A percentile compares a stretch with the other conserved stretches of the same genome.
Evolutionary conservation across 129 eudicot species (phyloP).

Genomic region (Pseudognaphalium luteoalbum): DNA sequence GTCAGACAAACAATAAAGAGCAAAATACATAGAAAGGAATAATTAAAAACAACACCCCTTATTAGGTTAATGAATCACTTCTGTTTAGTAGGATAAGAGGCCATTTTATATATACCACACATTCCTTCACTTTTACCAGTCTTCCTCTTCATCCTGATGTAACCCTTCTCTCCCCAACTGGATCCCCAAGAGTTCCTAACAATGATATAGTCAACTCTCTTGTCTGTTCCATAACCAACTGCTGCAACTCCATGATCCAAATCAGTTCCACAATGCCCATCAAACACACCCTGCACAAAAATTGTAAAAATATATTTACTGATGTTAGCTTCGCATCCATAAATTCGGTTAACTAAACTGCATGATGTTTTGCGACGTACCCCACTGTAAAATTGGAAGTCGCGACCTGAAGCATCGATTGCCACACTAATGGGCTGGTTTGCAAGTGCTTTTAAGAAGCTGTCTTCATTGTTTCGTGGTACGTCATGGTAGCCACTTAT

Average conservation of each 20-base stretch:
- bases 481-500: conserved; percentile 78
- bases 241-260: conserved; percentile 81
- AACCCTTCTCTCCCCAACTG: conserved; percentile 84
- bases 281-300: conserved; percentile 59
- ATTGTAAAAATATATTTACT: background rate
- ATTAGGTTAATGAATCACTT: conserved; percentile 26
- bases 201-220: conserved; percentile 50
- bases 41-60: background rate
- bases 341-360: background rate
- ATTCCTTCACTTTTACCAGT: conserved; percentile 64
- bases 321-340: background rate
- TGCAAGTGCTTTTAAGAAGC: conserved; percentile 79
- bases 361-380: conserved; percentile 30
- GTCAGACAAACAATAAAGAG: conserved; percentile 5
- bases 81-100: conserved; percentile 69
- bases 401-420: conserved; percentile 86
- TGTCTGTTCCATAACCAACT: conserved; percentile 68
- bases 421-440: conserved; percentile 87
- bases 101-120: conserved; percentile 80
- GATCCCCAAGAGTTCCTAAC: conserved; percentile 84
- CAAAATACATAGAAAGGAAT: background rate
- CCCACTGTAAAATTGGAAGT: conserved; percentile 87
- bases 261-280: conserved; percentile 68
- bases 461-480: conserved; percentile 62
- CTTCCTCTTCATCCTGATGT: conserved; percentile 75